These are phyloP conservation scores for Phytophthora multivora DNA, from an alignment of 352 stramenopile genomes.

Conservation along the genomic window DNA sequence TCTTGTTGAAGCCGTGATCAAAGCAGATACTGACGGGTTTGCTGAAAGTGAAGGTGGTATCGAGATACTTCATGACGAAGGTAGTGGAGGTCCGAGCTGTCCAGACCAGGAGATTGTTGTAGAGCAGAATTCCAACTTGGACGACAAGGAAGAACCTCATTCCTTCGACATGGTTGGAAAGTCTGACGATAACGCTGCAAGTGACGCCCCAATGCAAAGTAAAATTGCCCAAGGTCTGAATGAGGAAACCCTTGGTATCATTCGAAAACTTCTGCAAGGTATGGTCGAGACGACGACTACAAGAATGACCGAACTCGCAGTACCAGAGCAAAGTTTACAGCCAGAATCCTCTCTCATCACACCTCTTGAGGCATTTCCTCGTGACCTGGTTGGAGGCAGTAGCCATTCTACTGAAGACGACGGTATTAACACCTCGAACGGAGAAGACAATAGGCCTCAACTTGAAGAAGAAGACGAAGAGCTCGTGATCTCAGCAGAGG, in stretches of 20 bases:
- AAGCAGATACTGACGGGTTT: background rate
- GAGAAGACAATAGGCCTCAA: too few species aligned
- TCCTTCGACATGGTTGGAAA: too few species aligned
- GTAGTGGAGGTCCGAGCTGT: background rate
- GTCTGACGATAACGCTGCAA: background rate
- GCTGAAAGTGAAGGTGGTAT: background rate
- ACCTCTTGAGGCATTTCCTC: too few species aligned
- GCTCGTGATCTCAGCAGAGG: too few species aligned
- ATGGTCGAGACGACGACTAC: constrained; percentile 1
- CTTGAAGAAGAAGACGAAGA: too few species aligned
- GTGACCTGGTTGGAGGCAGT: too few species aligned
- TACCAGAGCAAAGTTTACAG: background rate
- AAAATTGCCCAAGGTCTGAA: background rate
- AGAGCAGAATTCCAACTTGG: background rate
- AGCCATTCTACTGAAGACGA: too few species aligned
- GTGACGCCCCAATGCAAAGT: background rate
- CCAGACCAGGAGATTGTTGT: background rate
- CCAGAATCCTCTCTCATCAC: too few species aligned
- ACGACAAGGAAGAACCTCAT: background rate
- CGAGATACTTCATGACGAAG: background rate
- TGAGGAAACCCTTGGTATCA: background rate
- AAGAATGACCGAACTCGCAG: background rate
- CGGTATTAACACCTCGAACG: too few species aligned
- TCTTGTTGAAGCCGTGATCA: constrained; percentile 3
- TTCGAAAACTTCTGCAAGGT: constrained; percentile 2